Percentiles rank a stretch among this genome's conserved stretches.
phyloP scores from a whole-genome alignment of 306 rosid species.

The Vigna trinervia region DNA sequence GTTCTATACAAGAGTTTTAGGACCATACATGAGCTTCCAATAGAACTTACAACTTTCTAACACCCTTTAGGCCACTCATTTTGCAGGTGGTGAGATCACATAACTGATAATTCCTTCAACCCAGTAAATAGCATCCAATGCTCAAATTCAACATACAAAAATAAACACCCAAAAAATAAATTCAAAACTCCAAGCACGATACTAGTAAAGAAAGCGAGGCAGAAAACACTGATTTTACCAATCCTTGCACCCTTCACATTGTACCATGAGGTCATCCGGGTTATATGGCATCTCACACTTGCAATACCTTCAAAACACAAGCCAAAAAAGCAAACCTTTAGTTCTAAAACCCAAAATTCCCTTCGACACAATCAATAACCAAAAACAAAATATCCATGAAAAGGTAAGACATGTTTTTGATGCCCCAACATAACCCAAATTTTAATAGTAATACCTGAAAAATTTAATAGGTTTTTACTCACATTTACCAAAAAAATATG shows the following conservation, averaged over 20 bases:
- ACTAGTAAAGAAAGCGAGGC: conserved; percentile 14
- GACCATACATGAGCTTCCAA: conserved; percentile 6
- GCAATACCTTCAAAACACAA: conserved; percentile 69
- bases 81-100: conserved; percentile 16
- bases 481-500: background rate
- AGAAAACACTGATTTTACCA: conserved; percentile 57
- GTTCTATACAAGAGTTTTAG: background rate
- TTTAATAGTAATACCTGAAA: background rate
- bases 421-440: background rate
- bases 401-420: background rate
- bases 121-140: background rate
- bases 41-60: background rate
- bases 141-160: background rate
- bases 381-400: background rate
- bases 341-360: conserved; percentile 12
- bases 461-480: background rate
- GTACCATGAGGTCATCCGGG: conserved; percentile 89
- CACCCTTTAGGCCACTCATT: background rate
- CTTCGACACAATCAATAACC: background rate
- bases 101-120: background rate
- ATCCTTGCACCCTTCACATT: conserved; percentile 86
- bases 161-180: background rate
- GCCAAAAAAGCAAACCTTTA: conserved; percentile 4
- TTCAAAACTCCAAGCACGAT: background rate
- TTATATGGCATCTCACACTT: conserved; percentile 90